Evolutionary conservation across 441 rosid species (phyloP), one percentile per base, ranked within the genome.

Genomic region (Lagerstroemia fauriei): DNA sequence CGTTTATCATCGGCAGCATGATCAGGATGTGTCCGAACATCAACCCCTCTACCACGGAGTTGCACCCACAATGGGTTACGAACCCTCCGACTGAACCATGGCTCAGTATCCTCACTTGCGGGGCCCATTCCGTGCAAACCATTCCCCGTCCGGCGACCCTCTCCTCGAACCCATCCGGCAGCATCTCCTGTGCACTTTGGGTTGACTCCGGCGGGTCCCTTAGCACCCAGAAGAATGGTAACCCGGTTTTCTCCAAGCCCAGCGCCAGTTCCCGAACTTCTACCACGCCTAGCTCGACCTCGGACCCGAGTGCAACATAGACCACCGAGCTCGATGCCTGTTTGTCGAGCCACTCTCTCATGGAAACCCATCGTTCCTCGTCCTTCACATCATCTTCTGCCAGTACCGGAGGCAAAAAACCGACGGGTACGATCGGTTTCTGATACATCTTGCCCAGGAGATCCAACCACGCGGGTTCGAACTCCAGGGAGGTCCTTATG

Each of bases 261-360:
- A 86, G 69, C 51, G 93, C 95, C 32, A 93, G 76, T 85, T 88
- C 86, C 13, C 1, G 66, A 75, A 91, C 77, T 79, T 93, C 94
- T 56, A 84, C 85, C 20, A 17, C 68, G 57, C 80, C 76, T 81
- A 91, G 77, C 27, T 83, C 84, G 59, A 83, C 90, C 78, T 93
- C 97, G 0, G 91, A 90, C 63, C 94, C 97, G 14, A 93, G 38
- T 14, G 92, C 89, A 17, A 93, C 92, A 72, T 91, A 93, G 5
- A 92, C 88, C 22, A 92, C 94, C 12, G 95, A 91, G 74, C 87
- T 77, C 4, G 81, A 31, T 63, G 85, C 78, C 47, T 90, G 90
- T 32, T 85, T 83, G 69, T 90, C 89, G 4, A 93, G 83, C 95
- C 95, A 92, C 78, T 82, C 79, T 56, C 70, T 82, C 31, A 88